Evolutionary conservation across 2,329 filamentous ascomycete genomes (phyloP).

Genomic region (Falciphora oryzae): DNA sequence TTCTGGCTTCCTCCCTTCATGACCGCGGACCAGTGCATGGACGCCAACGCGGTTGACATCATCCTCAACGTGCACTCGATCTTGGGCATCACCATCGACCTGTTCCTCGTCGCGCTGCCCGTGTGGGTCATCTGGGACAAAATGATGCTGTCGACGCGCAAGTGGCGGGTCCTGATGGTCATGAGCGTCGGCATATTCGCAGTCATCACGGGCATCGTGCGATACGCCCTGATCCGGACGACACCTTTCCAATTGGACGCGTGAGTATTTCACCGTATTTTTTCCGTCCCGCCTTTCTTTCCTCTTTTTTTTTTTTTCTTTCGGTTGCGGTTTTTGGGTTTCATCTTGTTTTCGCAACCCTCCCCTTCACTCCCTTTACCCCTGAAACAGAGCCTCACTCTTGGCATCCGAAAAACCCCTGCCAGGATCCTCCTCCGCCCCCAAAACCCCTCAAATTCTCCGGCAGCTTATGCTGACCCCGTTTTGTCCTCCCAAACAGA

Average conservation of each 20-base stretch:
- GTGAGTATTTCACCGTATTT: constrained; percentile 20
- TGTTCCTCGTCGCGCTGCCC: constrained; percentile 50
- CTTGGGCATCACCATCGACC: constrained; percentile 56
- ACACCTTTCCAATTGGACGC: constrained; percentile 24
- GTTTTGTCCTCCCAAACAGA: constrained; percentile 15
- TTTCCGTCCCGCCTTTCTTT: background rate
- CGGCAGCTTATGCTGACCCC: too few species aligned
- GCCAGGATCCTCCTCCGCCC: background rate
- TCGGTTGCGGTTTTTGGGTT: background rate
- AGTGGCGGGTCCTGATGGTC: background rate
- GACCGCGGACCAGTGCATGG: background rate
- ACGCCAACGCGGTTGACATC: background rate
- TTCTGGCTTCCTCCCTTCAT: background rate
- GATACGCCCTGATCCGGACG: constrained; percentile 27
- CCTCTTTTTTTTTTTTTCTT: background rate
- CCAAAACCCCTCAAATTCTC: too few species aligned
- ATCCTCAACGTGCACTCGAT: constrained; percentile 18
- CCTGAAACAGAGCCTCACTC: background rate
- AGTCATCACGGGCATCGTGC: constrained; percentile 3
- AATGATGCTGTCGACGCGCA: constrained; percentile 5
- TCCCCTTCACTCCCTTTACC: background rate
- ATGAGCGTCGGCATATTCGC: constrained; percentile 3
- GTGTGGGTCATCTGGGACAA: constrained; percentile 27
- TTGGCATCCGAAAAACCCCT: background rate
- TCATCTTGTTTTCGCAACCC: background rate